Evolutionary conservation across 495 filamentous ascomycete species (phyloP).

Genomic region (Aspergillus sclerotioniger): DNA sequence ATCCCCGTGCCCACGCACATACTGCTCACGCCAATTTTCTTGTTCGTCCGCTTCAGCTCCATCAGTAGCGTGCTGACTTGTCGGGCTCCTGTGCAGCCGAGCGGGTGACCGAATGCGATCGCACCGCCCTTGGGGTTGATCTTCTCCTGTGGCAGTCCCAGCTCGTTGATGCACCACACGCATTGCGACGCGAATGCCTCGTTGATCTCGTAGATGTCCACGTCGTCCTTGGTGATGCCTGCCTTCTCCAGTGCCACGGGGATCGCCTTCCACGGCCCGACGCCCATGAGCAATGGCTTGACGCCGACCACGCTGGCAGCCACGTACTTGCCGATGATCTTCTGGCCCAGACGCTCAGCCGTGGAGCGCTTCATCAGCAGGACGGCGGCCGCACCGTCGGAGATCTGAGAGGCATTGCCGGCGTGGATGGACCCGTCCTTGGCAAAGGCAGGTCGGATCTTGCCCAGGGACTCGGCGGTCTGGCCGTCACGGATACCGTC

Average conservation of each 20-base stretch:
- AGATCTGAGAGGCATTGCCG: constrained; percentile 93
- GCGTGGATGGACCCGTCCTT: constrained; percentile 93
- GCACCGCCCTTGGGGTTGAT: constrained; percentile 97
- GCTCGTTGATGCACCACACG: constrained; percentile 87
- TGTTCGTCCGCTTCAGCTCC: constrained; percentile 75
- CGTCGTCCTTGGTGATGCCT: constrained; percentile 82
- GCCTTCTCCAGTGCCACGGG: constrained; percentile 86
- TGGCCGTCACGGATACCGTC: constrained; percentile 86
- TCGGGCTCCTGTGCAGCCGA: constrained; percentile 90
- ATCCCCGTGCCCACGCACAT: constrained; percentile 98
- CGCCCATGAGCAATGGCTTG: constrained; percentile 89
- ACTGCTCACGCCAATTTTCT: constrained; percentile 87
- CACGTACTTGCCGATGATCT: constrained; percentile 88
- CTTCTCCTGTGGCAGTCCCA: constrained; percentile 72
- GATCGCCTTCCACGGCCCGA: constrained; percentile 95
- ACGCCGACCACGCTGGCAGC: constrained; percentile 83
- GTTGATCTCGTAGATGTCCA: constrained; percentile 99
- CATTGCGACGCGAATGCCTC: constrained; percentile 97
- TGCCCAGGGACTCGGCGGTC: constrained; percentile 78
- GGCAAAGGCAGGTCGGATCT: constrained; percentile 89
- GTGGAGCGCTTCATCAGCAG: constrained; percentile 94
- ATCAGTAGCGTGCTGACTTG: constrained; percentile 90
- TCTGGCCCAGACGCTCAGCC: constrained; percentile 82
- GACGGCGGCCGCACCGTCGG: constrained; percentile 92
- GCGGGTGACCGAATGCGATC: constrained; percentile 97